These are phyloP conservation scores for Botrytis deweyae DNA, from an alignment of 2,329 filamentous ascomycete species.

Conservation along the genomic window DNA sequence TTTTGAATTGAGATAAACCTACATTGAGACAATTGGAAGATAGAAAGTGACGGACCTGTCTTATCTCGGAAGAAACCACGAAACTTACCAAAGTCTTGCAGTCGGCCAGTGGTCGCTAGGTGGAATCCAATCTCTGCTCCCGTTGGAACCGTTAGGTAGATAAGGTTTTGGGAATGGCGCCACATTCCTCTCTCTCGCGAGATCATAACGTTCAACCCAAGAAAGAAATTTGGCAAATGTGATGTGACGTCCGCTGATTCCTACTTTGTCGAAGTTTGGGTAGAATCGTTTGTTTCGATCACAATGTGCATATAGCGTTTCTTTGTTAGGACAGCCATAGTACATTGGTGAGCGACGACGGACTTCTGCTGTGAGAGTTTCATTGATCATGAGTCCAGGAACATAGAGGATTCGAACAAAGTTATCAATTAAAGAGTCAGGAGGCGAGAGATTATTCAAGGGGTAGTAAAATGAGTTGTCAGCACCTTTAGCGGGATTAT, in stretches of 20 bases:
- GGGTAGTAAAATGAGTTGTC: slow-evolving; percentile 13
- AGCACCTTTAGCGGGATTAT: neutral
- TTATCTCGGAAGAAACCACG: no score
- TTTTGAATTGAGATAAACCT: neutral
- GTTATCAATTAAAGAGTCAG: neutral
- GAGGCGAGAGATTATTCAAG: neutral
- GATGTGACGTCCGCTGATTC: neutral
- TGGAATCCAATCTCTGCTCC: neutral
- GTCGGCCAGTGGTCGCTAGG: neutral
- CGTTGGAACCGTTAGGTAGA: neutral
- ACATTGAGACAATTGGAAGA: neutral
- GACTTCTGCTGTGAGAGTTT: neutral
- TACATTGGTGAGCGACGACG: slow-evolving; percentile 6
- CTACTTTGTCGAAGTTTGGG: neutral
- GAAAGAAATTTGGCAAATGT: neutral
- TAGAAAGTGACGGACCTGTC: neutral
- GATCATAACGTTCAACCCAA: slow-evolving; percentile 1
- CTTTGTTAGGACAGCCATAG: slow-evolving; percentile 10
- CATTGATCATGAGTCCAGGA: neutral
- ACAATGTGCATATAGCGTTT: neutral
- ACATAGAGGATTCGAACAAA: neutral
- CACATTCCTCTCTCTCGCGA: neutral
- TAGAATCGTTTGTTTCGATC: slow-evolving; percentile 10
- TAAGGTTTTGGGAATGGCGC: neutral
- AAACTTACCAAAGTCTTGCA: neutral